A percentile compares a stretch with the other conserved stretches of the same genome.
These are phyloP conservation scores for Lasiosphaeria miniovina DNA, from an alignment of 495 filamentous ascomycete genomes.

Conservation along the genomic window DNA sequence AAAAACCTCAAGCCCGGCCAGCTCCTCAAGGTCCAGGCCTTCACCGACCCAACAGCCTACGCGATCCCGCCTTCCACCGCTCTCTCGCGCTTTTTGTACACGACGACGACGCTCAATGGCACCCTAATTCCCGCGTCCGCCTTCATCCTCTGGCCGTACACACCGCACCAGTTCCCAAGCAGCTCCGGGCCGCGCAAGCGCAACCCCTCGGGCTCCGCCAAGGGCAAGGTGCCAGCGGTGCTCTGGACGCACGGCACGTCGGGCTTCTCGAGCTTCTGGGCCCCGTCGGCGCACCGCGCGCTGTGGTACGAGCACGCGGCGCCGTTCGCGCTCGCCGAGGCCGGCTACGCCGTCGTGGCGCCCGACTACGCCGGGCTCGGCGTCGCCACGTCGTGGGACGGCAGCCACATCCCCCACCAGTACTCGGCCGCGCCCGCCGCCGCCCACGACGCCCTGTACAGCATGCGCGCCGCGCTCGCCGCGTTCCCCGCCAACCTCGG, in stretches of 20 bases:
- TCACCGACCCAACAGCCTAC: conserved; percentile 35
- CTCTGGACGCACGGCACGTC: conserved; percentile 54
- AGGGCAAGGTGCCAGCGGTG: conserved; percentile 37
- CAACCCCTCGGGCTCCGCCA: background rate
- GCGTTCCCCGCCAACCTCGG: conserved; percentile 31
- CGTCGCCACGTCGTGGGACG: conserved; percentile 29
- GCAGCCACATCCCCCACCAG: conserved; percentile 33
- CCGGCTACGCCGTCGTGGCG: conserved; percentile 51
- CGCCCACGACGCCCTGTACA: conserved; percentile 43
- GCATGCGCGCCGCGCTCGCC: conserved; percentile 38
- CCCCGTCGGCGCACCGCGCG: conserved; percentile 44
- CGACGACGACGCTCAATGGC: conserved; percentile 43
- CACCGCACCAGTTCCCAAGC: conserved; percentile 16
- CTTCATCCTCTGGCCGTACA: conserved; percentile 53
- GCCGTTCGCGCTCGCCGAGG: conserved; percentile 40
- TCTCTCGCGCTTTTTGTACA: conserved; percentile 50
- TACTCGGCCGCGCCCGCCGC: conserved; percentile 30
- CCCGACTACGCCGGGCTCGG: conserved; percentile 54
- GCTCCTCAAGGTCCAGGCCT: conserved; percentile 34
- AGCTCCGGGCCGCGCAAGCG: background rate
- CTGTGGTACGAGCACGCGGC: conserved; percentile 42
- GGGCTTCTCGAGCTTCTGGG: conserved; percentile 37
- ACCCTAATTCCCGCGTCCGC: conserved; percentile 48
- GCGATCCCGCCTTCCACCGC: conserved; percentile 37
- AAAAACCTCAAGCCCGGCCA: conserved; percentile 22